Percentiles rank a stretch among this genome's conserved stretches.
phyloP scores from a whole-genome alignment of 257 asterid genomes.

The Verbena officinalis region DNA sequence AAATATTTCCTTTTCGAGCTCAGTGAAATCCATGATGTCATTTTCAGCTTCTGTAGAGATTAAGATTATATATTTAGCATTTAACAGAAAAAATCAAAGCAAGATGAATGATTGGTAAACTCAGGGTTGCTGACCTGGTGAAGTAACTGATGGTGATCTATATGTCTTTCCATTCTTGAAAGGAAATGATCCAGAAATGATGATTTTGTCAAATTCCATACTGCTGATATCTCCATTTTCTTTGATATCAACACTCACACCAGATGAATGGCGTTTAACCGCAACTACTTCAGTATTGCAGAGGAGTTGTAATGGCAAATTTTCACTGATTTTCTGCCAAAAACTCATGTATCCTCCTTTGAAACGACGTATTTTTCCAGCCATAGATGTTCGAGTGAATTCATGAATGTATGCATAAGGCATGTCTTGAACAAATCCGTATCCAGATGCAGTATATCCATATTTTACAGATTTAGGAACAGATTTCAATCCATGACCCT shows the following conservation, averaged over 20 bases:
- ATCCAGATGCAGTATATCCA: constrained; percentile 90
- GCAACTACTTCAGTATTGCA: constrained; percentile 66
- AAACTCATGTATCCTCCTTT: constrained; percentile 77
- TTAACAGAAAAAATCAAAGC: neutral
- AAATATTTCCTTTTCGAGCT: constrained; percentile 67
- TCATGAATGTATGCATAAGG: constrained; percentile 81
- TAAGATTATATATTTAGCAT: constrained; percentile 12
- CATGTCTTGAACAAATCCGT: constrained; percentile 83
- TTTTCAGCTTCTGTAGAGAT: constrained; percentile 42
- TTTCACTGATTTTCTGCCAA: constrained; percentile 62
- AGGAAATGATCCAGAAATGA: constrained; percentile 76
- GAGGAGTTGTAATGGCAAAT: constrained; percentile 56
- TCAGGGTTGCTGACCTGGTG: constrained; percentile 37
- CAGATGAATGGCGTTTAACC: constrained; percentile 47
- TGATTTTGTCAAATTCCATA: constrained; percentile 63
- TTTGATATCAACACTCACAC: constrained; percentile 39
- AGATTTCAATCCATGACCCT: constrained; percentile 53
- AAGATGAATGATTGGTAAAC: neutral
- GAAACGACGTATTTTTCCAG: constrained; percentile 81
- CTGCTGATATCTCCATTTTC: constrained; percentile 37
- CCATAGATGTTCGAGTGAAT: constrained; percentile 83
- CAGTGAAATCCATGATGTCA: constrained; percentile 54
- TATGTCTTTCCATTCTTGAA: constrained; percentile 58
- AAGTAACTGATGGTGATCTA: constrained; percentile 45
- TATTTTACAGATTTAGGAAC: constrained; percentile 79